Percentiles rank a stretch among this genome's conserved stretches.
phyloP scores from a whole-genome alignment of 2,329 filamentous ascomycete genomes.

The Microthyrium microscopicum region DNA sequence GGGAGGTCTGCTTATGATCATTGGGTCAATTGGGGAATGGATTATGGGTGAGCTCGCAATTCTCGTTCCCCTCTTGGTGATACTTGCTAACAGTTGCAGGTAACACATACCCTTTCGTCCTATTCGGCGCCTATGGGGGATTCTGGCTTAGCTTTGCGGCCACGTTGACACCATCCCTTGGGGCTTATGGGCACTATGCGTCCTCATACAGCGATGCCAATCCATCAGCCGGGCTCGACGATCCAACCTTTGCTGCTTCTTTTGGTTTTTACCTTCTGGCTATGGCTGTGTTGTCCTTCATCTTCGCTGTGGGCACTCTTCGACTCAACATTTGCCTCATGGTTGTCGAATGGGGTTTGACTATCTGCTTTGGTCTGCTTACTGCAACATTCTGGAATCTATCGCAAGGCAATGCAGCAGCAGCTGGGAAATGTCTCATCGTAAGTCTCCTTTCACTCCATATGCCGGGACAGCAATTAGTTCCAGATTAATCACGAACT shows the following conservation, averaged over 20 bases:
- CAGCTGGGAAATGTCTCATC: slow-evolving; percentile 15
- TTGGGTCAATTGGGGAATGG: slow-evolving; percentile 34
- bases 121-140: slow-evolving; percentile 35
- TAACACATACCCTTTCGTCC: slow-evolving; percentile 38
- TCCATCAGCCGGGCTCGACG: too few relatives aligned
- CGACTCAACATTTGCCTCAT: slow-evolving; percentile 58
- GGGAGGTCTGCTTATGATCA: slow-evolving; percentile 30
- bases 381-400: slow-evolving; percentile 43
- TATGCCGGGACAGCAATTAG: too few relatives aligned
- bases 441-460: too few relatives aligned
- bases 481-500: too few relatives aligned
- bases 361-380: slow-evolving; percentile 42
- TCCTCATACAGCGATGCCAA: too few relatives aligned
- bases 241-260: slow-evolving; percentile 32
- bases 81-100: too few relatives aligned
- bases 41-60: too few relatives aligned
- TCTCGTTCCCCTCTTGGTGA: too few relatives aligned
- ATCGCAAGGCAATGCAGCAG: slow-evolving; percentile 24
- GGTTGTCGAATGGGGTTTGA: slow-evolving; percentile 47
- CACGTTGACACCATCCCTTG: slow-evolving; percentile 31
- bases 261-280: slow-evolving; percentile 44
- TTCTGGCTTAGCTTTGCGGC: slow-evolving; percentile 36
- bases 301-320: slow-evolving; percentile 53
- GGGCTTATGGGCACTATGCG: slow-evolving; percentile 29
- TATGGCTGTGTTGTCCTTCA: slow-evolving; percentile 48